phyloP scores from a whole-genome alignment of 495 filamentous ascomycete species.

The Aspergillus bertholletiae region DNA sequence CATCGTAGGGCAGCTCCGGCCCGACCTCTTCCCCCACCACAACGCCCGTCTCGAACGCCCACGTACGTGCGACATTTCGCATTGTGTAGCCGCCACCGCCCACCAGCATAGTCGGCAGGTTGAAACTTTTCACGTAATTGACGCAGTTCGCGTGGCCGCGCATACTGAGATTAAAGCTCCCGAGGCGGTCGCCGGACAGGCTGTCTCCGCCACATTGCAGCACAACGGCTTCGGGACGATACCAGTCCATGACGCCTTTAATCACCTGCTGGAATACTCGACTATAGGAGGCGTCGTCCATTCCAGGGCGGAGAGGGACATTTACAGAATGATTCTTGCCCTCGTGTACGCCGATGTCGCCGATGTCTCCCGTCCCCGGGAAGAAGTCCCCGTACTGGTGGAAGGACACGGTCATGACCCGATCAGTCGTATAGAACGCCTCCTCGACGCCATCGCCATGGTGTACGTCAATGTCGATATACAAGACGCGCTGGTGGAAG shows the following conservation, averaged over 20 bases:
- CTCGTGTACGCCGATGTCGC: conserved; percentile 87
- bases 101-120: conserved; percentile 83
- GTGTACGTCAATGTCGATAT: conserved; percentile 98
- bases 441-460: conserved; percentile 98
- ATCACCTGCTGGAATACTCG: conserved; percentile 96
- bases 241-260: conserved; percentile 90
- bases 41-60: conserved; percentile 93
- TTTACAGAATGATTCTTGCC: conserved; percentile 97
- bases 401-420: conserved; percentile 97
- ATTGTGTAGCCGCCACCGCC: conserved; percentile 99
- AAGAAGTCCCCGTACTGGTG: conserved; percentile 99
- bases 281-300: conserved; percentile 89
- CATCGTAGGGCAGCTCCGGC: conserved; percentile 84
- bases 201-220: conserved; percentile 96
- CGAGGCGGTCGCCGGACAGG: conserved; percentile 88
- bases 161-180: conserved; percentile 99
- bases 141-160: conserved; percentile 96
- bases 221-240: conserved; percentile 89
- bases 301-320: conserved; percentile 93
- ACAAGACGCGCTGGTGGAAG: conserved; percentile 88
- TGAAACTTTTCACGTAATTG: conserved; percentile 89
- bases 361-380: conserved; percentile 91
- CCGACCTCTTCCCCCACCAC: conserved; percentile 81
- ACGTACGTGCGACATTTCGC: conserved; percentile 95
- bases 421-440: conserved; percentile 95